Evolutionary conservation across 352 stramenopile genomes (phyloP), one percentile per base, ranked within the genome.

Genomic region (Thraustotheca clavata): DNA sequence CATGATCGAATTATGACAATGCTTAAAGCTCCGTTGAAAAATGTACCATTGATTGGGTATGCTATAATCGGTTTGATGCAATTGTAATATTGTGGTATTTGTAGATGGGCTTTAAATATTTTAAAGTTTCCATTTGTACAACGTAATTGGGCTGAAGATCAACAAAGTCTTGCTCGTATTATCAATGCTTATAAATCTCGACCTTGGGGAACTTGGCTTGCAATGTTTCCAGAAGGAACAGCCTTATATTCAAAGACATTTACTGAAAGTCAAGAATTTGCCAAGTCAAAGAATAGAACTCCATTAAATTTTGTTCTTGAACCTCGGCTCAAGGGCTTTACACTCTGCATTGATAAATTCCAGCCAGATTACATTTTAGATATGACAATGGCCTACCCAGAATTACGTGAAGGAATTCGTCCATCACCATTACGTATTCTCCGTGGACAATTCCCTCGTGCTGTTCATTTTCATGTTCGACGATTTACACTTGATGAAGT

Each of bases 201-300:
- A 14, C 59, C 69, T 1, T 69, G 70, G 9, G 76, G 76, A 24
- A 76, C 73, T 20, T 89, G 80, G 80, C 67, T 91, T 12, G 72
- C 76, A 49, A 91, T 93, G 79, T 91, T 93, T 49, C 83, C 81
- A 0, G 83, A 93, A 67, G 81, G 81, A 41, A 91, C 81, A 32
- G 77, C 77, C 36, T 67, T 91, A 24, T 89, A 86, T 67, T 71
- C 81, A 57, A 81, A 76, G 68, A 86, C 83, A 49, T 70, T 91
- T 18, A 62, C 79, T 34, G 75, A 76, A 35, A 85, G 74, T 39
- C 80, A 90, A 36, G 74, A 75, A 8, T 89, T 83, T 59, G 74
- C 80, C 1, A 71, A 73, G 34, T 69, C 77, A 29, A 70, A 74
- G 1, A 75, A 71, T 20, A 62, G 82, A 41, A 60, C 76, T 14